A percentile compares a stretch with the other conserved stretches of the same genome.
phyloP scores from a whole-genome alignment of 805 yeast genomes.

The Blastobotrys parvus region DNA sequence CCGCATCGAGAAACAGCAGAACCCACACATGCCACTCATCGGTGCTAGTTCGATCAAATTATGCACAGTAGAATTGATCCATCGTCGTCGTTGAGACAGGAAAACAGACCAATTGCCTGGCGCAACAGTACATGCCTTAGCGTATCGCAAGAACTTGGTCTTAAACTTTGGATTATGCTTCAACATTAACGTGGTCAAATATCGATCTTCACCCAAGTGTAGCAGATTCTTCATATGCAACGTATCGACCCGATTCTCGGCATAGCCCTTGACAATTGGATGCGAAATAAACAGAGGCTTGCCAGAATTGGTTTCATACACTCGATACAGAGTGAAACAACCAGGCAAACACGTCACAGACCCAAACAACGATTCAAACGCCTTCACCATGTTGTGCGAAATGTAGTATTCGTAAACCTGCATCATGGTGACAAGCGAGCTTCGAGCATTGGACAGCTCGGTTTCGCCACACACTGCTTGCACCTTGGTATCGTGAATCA shows the following conservation, averaged over 20 bases:
- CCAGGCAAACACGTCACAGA: conserved; percentile 61
- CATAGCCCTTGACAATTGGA: conserved; percentile 47
- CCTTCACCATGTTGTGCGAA: conserved; percentile 56
- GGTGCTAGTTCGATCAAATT: conserved; percentile 53
- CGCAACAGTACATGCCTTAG: conserved; percentile 51
- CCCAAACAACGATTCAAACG: conserved; percentile 54
- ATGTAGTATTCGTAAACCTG: conserved; percentile 59
- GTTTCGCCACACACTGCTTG: conserved; percentile 62
- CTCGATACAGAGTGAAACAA: conserved; percentile 51
- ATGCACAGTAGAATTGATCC: conserved; percentile 62
- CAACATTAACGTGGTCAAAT: conserved; percentile 46
- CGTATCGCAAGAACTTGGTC: conserved; percentile 49
- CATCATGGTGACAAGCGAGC: conserved; percentile 48
- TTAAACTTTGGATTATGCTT: conserved; percentile 48
- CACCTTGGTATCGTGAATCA: conserved; percentile 45
- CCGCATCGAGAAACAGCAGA: conserved; percentile 58
- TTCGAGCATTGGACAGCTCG: conserved; percentile 43
- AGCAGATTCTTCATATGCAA: conserved; percentile 52
- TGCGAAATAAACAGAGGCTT: conserved; percentile 55
- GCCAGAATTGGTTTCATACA: conserved; percentile 47
- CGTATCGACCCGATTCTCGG: conserved; percentile 49
- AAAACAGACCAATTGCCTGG: conserved; percentile 50
- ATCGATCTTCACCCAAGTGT: conserved; percentile 56
- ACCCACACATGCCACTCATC: conserved; percentile 54
- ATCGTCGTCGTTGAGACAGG: conserved; percentile 57